Evolutionary conservation across 2,329 filamentous ascomycete genomes (phyloP).

Genomic region (Nemania abortiva): DNA sequence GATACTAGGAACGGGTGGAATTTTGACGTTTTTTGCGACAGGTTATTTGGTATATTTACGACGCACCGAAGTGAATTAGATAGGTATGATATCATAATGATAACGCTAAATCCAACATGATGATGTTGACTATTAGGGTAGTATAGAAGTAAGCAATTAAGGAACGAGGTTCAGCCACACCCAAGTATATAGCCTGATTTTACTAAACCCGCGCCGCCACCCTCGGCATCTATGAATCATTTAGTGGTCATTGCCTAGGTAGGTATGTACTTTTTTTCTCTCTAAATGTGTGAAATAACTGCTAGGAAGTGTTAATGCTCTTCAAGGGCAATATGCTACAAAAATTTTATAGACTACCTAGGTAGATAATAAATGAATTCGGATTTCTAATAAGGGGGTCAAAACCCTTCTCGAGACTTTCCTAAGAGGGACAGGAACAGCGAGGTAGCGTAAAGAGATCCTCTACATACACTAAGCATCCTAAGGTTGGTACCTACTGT

Average conservation of each 20-base stretch:
- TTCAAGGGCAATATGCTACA: background rate
- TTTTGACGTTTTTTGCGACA: too few species aligned
- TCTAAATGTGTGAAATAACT: too few species aligned
- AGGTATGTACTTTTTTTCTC: too few species aligned
- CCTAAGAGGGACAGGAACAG: background rate
- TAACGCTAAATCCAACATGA: background rate
- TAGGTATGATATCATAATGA: background rate
- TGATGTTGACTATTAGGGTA: too few species aligned
- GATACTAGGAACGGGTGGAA: too few species aligned
- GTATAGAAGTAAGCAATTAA: too few species aligned
- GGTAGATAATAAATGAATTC: background rate
- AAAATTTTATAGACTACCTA: background rate
- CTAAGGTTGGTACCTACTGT: background rate
- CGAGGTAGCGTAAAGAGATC: conserved; percentile 2
- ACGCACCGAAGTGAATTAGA: background rate
- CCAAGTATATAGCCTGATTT: too few species aligned
- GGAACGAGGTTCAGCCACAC: background rate
- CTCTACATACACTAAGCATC: conserved; percentile 6
- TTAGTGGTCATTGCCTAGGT: too few species aligned
- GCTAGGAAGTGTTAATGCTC: background rate
- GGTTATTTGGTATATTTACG: background rate
- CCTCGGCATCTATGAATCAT: too few species aligned
- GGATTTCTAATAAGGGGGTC: background rate
- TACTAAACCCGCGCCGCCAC: too few species aligned
- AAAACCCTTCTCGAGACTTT: background rate